Base-by-base conservation (phyloP, 352 stramenopile genomes). In the Plasmopara halstedii region DNA sequence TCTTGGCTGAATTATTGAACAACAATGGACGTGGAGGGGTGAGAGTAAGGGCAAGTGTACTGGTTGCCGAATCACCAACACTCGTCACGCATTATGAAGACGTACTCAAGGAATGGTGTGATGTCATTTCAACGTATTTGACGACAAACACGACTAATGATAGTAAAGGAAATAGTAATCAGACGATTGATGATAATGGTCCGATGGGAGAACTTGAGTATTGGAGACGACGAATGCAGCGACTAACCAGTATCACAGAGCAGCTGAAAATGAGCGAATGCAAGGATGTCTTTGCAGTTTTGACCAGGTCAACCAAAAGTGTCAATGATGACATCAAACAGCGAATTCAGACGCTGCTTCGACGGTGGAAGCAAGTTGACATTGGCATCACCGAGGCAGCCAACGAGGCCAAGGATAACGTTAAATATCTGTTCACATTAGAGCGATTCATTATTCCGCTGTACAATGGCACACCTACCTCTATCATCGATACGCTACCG, bases 381-480 rank as follows among this genome's bases (percentile, higher is more conserved):
- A 97, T 98, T 52, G 92, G 95, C 31, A 98, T 98, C 61, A 98
- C 95, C 0, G 96, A 99, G 67, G 87, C 95, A 0, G 93, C 94
- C 3, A 99, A 99, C 51, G 96, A 99, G 67, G 95, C 96, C 34
- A 98, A 99, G 58, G 96, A 99, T 67, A 99, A 99, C 65, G 88
- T 98, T 33, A 99, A 99, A 64, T 99, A 99, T 61, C 67, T 99
- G 7, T 98, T 97, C 57, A 99, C 96, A 22, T 75, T 99, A 4
- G 95, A 99, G 49, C 96, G 97, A 47, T 99, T 98, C 54, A 85
- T 94, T 41, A 71, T 91, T 11, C 83, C 83, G 15, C 56, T 94
- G 13, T 94, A 94, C 46, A 95, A 83, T 15, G 94, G 94, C 42
- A 97, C 93, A 23, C 90, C 94, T 4, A 95, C 89, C 47, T 95